Evolutionary conservation across 2,329 filamentous ascomycete genomes (phyloP), one percentile per base, ranked within the genome.

Genomic region (Neodidymelliopsis sp.): DNA sequence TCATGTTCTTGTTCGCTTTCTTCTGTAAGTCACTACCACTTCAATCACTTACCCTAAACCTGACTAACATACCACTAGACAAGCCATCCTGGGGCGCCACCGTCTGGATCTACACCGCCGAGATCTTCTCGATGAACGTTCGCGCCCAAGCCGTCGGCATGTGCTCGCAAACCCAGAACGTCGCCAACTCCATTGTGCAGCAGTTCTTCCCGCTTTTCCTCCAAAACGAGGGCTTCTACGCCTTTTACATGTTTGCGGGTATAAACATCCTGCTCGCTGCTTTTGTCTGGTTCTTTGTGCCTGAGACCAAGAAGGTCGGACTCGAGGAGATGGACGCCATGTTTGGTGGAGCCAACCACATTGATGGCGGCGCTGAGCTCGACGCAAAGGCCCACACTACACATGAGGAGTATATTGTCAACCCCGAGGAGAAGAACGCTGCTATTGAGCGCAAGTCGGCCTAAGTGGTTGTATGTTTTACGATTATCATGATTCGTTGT

Each of bases 41-140:
- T 38, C 40, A 35, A n/a, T n/a, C 5, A 18, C 1, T 15, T 5
- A 12, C 4, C 46, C 40, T 2, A 23, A 46, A 45, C 27, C 39
- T 59, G 19, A 13, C 65, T 71, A 65, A 75, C 55, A 50, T 22
- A 30, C 2, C 33, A 24, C 13, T 38, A 79, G 77, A 88, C 73
- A 89, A 88, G 66, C 85, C 85, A 4, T 85, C 83, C 0, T 88
- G 85, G 84, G 85, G 85, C 39, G 85, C 85, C 2, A 87, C 84
- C 4, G 82, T 84, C 13, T 89, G 86, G 85, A 88, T 88, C 66
- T 88, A 83, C 81, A 88, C 85, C 0, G 79, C 84, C 2, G 85
- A 88, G 59, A 77, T 88, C 50, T 88, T 88, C 75, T 84, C 80
- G 43, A 86, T 87, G 82, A 88, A 88, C 69, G 82, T 88, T n/a